phyloP scores from a whole-genome alignment of 1,284 basidiomycete species.

The Leccinum pachyderme region DNA sequence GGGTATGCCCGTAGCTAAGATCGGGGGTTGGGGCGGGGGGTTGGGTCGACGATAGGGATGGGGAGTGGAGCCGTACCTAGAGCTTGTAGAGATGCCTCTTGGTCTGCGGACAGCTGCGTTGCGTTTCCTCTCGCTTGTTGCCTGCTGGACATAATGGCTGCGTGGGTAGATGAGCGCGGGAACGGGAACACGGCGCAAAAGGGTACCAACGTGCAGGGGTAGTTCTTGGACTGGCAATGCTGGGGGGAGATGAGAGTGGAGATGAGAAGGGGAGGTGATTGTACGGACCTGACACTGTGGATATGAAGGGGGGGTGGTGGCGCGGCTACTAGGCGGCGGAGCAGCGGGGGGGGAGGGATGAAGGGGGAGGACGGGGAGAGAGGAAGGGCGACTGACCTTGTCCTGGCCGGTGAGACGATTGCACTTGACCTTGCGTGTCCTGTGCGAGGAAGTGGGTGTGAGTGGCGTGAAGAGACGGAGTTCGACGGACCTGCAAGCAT shows the following conservation, averaged over 20 bases:
- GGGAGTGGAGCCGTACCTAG: constrained; percentile 38
- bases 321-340: too few relatives aligned
- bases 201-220: constrained; percentile 73
- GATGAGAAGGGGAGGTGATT: constrained; percentile 11
- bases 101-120: constrained; percentile 56
- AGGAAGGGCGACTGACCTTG: constrained; percentile 51
- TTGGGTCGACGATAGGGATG: not conserved
- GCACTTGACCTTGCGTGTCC: constrained; percentile 81
- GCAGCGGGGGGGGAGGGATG: constrained; percentile 3
- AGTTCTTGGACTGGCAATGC: constrained; percentile 81
- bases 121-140: constrained; percentile 79
- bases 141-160: constrained; percentile 77
- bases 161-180: constrained; percentile 22
- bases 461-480: not conserved
- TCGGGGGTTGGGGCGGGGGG: constrained; percentile 1
- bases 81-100: constrained; percentile 49
- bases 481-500: constrained; percentile 68
- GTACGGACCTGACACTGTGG: constrained; percentile 61
- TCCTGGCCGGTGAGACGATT: constrained; percentile 73
- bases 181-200: constrained; percentile 12
- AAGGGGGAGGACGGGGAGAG: constrained; percentile 7
- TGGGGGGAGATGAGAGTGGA: constrained; percentile 30
- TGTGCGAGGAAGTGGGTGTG: constrained; percentile 27
- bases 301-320: constrained; percentile 19
- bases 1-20: constrained; percentile 24